phyloP scores from a whole-genome alignment of 257 asterid genomes.

The Solanum chiquidenum region DNA sequence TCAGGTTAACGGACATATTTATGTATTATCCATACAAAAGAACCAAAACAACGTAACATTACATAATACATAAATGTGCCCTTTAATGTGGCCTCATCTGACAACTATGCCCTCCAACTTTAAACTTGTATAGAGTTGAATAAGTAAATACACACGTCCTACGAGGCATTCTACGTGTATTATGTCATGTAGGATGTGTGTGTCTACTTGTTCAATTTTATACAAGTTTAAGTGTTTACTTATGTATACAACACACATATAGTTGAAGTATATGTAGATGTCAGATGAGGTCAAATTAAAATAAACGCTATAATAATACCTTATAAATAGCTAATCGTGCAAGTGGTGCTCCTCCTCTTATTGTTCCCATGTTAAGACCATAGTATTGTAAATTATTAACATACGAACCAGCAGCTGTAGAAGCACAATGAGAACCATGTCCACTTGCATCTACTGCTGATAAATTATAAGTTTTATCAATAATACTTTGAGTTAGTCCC shows the following conservation, averaged over 20 bases:
- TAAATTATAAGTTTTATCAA: not conserved
- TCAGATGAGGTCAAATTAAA: not conserved
- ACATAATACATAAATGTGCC: not conserved
- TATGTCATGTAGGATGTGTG: not conserved
- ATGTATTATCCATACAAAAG: not conserved
- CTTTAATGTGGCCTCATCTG: too few species aligned
- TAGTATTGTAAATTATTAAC: not conserved
- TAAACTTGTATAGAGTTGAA: not conserved
- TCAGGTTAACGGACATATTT: not conserved
- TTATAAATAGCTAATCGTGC: not conserved
- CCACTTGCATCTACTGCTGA: not conserved
- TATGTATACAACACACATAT: not conserved
- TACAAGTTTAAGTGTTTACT: not conserved
- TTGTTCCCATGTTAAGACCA: not conserved
- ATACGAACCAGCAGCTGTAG: not conserved
- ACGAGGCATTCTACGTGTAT: not conserved
- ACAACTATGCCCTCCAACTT: not conserved
- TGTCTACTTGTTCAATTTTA: not conserved
- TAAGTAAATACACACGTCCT: not conserved
- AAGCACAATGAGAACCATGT: not conserved
- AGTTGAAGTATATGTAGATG: too few species aligned
- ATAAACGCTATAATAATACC: not conserved
- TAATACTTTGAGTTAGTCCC: not conserved
- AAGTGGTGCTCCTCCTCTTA: not conserved
- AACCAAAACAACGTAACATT: not conserved